Percentiles rank a stretch among this genome's conserved stretches.
Evolutionary conservation across 2,329 filamentous ascomycete genomes (phyloP).

Genomic region (Pseudogymnoascus sp.): DNA sequence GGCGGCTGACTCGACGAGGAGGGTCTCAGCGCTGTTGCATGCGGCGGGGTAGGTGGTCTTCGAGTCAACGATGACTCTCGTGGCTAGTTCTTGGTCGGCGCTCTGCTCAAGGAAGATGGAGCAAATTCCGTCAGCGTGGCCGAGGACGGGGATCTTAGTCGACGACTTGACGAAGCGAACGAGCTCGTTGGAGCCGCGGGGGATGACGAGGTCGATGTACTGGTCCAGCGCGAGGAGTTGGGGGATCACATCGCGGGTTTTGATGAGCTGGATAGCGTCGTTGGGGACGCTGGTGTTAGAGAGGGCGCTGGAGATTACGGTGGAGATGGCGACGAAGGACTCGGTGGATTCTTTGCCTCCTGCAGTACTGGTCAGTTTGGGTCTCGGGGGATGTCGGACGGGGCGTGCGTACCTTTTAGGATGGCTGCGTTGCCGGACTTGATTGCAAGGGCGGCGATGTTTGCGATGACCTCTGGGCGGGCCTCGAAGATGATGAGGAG

Average conservation of each 20-base stretch:
- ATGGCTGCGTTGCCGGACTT: slow-evolving; percentile 98
- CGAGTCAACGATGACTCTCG: slow-evolving; percentile 73
- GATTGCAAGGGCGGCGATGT: slow-evolving; percentile 90
- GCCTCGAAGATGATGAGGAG: slow-evolving; percentile 97
- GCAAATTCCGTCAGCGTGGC: slow-evolving; percentile 92
- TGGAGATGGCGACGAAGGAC: slow-evolving; percentile 87
- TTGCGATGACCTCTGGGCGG: slow-evolving; percentile 94
- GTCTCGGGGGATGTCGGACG: background rate
- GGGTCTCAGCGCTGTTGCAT: slow-evolving; percentile 88
- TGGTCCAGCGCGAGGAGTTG: slow-evolving; percentile 78
- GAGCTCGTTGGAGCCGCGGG: slow-evolving; percentile 44
- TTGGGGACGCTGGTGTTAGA: slow-evolving; percentile 67
- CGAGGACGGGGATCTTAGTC: slow-evolving; percentile 90
- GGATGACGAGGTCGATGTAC: slow-evolving; percentile 91
- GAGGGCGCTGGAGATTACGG: slow-evolving; percentile 72
- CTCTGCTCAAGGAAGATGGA: slow-evolving; percentile 74
- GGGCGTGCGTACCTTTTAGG: slow-evolving; percentile 57
- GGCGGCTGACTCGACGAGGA: slow-evolving; percentile 70
- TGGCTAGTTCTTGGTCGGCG: slow-evolving; percentile 63
- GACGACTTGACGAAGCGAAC: slow-evolving; percentile 70
- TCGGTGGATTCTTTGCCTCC: slow-evolving; percentile 90
- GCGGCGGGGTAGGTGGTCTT: slow-evolving; percentile 93
- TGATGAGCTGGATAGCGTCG: slow-evolving; percentile 84
- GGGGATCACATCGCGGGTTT: slow-evolving; percentile 81
- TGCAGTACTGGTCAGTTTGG: slow-evolving; percentile 24